Base-by-base conservation (phyloP, 306 rosid species). In the Prunus mira region DNA sequence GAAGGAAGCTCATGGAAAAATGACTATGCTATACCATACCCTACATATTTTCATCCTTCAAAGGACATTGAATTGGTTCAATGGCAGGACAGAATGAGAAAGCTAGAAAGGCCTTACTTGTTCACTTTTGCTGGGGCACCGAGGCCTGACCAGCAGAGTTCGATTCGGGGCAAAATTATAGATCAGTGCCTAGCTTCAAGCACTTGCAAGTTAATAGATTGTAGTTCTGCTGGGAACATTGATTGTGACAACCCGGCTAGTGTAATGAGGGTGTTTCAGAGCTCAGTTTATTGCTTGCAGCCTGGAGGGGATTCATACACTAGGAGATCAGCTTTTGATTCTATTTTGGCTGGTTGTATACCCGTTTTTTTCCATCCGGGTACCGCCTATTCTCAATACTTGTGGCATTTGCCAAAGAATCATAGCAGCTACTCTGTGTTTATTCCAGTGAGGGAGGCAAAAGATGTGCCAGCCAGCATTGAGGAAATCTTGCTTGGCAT, bases 341-440 rank as follows among this genome's bases (percentile, higher is more conserved):
- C 98, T 4, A 85, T 92, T 80, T 69, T 92, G 68, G 96, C 96
- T 0, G 98, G 98, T 28, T 94, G 98, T 24, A 78, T 94, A 74
- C 97, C 98, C 0, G 98, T 95, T 67, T 95, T 95, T 80, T 95
- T 95, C 47, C 90, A 92, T 76, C 98, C 97, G 1, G 97, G 97
- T 2, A 81, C 93, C 0, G 97, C 97, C 45, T 95, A 92, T 83
- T 84, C 98, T 0, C 98, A 95, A 50, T 95, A 95, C 60, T 1
- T 50, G 11, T 95, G 98, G 98, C 83, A 84, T 82, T 81, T 94
- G 1, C 98, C 97, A 0, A 71, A 68, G 82, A 90, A 84, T 56
- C 82, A 87, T 46, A 85, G 85, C 2, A 67, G 69, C 38, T 94
- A 92, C 65, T 89, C 98, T 3, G 93, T 92, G 75, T 92, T 80